Conservation (phyloP, 352 stramenopile species). For the Phytophthora pinifolia region DNA sequence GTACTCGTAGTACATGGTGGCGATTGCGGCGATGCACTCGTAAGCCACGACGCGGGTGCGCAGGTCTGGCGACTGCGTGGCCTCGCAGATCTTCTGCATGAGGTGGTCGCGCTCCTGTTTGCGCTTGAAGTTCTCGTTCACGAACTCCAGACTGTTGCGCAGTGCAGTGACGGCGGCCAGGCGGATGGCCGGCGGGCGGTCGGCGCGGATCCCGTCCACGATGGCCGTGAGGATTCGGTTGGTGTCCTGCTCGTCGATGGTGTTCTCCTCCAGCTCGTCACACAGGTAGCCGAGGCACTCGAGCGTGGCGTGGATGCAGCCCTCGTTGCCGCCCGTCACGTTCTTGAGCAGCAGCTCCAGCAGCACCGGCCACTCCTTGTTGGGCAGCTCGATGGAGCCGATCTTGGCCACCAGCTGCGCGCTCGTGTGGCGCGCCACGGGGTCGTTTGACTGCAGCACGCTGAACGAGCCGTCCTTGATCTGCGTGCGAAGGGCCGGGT, state of each 20-base stretch:
- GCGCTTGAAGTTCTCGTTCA: conserved; percentile 95
- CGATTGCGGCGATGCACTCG: conserved; percentile 95
- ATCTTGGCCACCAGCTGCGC: conserved; percentile 94
- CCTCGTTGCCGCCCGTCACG: conserved; percentile 83
- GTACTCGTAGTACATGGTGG: conserved; percentile 97
- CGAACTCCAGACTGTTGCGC: conserved; percentile 95
- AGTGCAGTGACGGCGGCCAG: conserved; percentile 92
- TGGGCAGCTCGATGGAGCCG: conserved; percentile 93
- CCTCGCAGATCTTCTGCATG: conserved; percentile 95
- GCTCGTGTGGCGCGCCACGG: conserved; percentile 78
- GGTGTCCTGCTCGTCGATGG: conserved; percentile 82
- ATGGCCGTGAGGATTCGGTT: conserved; percentile 98
- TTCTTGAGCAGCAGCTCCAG: conserved; percentile 93
- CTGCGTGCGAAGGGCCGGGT: conserved; percentile 60
- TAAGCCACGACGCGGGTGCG: conserved; percentile 91
- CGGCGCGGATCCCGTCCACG: conserved; percentile 93
- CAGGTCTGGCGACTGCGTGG: conserved; percentile 90
- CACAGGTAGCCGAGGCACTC: conserved; percentile 86
- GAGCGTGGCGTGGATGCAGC: conserved; percentile 90
- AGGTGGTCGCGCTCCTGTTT: conserved; percentile 95
- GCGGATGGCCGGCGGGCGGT: conserved; percentile 88
- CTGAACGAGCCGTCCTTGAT: conserved; percentile 78
- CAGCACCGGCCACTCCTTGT: conserved; percentile 94
- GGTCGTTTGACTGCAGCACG: conserved; percentile 64
- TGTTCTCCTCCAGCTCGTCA: conserved; percentile 75